A percentile compares a stretch with the other conserved stretches of the same genome.
These are phyloP conservation scores for Neurospora hispaniola DNA, from an alignment of 495 filamentous ascomycete species.

Conservation along the genomic window DNA sequence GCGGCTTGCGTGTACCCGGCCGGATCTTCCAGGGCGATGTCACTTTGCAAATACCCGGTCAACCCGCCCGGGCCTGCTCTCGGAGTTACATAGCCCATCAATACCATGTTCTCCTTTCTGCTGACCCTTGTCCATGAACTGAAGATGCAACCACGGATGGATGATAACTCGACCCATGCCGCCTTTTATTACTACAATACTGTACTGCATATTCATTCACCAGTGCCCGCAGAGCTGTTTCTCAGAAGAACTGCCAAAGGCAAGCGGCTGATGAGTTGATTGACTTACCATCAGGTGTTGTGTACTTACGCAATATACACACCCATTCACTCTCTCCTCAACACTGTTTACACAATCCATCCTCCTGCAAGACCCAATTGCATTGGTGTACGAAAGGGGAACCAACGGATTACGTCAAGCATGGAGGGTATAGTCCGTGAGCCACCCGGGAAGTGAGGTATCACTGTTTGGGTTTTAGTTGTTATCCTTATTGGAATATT, in stretches of 20 bases:
- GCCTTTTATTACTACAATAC: neutral
- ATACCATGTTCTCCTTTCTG: neutral
- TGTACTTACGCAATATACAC: neutral
- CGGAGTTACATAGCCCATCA: neutral
- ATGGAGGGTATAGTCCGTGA: neutral
- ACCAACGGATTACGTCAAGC: neutral
- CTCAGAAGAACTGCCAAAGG: neutral
- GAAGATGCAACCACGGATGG: conserved; percentile 1
- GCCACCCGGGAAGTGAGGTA: neutral
- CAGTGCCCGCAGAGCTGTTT: neutral
- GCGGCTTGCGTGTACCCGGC: conserved; percentile 2
- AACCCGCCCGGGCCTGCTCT: neutral
- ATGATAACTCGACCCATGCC: neutral
- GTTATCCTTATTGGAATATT: neutral
- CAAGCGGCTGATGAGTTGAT: neutral
- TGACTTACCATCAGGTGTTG: neutral
- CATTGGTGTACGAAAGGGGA: neutral
- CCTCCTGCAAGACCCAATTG: neutral
- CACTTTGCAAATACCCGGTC: conserved; percentile 1
- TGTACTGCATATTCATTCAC: neutral
- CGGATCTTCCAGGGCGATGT: conserved; percentile 3
- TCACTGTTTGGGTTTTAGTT: neutral
- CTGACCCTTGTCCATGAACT: neutral
- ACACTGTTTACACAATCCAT: neutral
- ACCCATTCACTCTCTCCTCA: neutral